Base-by-base conservation (phyloP, 305 asterid genomes). In the Nicotiana rustica region DNA sequence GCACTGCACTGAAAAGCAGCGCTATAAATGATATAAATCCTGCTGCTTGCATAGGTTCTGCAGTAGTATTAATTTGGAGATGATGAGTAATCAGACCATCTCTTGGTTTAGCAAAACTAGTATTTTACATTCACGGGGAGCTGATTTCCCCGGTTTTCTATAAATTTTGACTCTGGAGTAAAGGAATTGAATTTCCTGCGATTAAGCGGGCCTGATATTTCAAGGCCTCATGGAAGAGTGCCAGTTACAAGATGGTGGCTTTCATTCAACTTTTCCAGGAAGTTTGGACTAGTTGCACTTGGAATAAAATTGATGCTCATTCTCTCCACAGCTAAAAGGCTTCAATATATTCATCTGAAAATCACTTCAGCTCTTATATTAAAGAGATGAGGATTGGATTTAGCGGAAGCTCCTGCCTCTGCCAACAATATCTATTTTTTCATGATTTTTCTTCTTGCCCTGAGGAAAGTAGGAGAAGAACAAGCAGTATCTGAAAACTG, bases 361-460 rank as follows among this genome's bases (percentile, higher is more conserved):
- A 14, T 75, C 65, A 52, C 49, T 6, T 15, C 10, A 75, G 65
- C 65, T 75, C 55, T 75, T 52, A 15, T 21, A 8, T 0, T 75
- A 9, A 21, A 73, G 80, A 49, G 29, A 29, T 52, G 29, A 3
- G 31, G 47, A 25, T 52, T 75, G 31, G 29, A 25, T 52, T 75
- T 75, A 52, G 29, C 17, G 31, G 79, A 73, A 49, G 10, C 3
- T 52, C 66, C n/a, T 75, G 25, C 25, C 65, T 75, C 29, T 75
- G 47, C 80, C 49, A 29, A 25, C 79, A 47, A 14, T 49, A 49
- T 47, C 36, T 52, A 29, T 49, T 25, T 75, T 13, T 25, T 55
- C 80, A 55, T 29, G 66, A 75, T 52, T 75, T 64, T 69, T 69
- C 77, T 75, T 29, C 3, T 13, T 75, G 47, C 47, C 9, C 8